These are phyloP conservation scores for Rauvolfia tetraphylla DNA, from an alignment of 257 asterid species.

Conservation along the genomic window DNA sequence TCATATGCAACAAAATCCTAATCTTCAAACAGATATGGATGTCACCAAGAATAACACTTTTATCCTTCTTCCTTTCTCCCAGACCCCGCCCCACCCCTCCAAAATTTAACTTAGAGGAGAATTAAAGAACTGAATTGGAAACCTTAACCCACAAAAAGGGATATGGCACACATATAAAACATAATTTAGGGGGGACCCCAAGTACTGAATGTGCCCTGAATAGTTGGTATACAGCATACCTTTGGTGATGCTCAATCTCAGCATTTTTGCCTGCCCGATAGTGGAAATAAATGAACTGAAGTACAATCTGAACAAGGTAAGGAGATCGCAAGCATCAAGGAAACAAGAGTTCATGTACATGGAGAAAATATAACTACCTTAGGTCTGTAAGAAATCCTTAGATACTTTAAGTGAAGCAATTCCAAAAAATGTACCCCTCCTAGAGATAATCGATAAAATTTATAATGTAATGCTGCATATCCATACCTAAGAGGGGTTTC, in stretches of 20 bases:
- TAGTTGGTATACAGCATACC: not conserved
- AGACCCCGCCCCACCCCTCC: too few relatives aligned
- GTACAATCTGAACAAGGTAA: conserved; percentile 45
- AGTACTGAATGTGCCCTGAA: not conserved
- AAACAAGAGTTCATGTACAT: not conserved
- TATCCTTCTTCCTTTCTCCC: too few relatives aligned
- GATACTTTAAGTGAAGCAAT: not conserved
- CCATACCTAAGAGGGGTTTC: not conserved
- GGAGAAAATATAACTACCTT: not conserved
- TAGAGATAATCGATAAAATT: not conserved
- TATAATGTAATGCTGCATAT: not conserved
- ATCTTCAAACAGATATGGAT: too few relatives aligned
- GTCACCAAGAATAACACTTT: too few relatives aligned
- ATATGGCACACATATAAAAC: not conserved
- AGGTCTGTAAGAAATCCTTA: not conserved
- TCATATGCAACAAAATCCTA: too few relatives aligned
- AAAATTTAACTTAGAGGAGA: not conserved
- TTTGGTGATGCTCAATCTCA: not conserved
- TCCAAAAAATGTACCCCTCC: not conserved
- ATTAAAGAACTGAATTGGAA: not conserved
- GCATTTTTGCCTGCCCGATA: conserved; percentile 20
- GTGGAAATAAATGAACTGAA: conserved; percentile 49
- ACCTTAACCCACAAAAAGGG: not conserved
- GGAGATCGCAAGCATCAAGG: conserved; percentile 21
- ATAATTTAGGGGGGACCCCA: not conserved